phyloP scores from a whole-genome alignment of 768 basidiomycete species.

The Naematelia aurantialba region DNA sequence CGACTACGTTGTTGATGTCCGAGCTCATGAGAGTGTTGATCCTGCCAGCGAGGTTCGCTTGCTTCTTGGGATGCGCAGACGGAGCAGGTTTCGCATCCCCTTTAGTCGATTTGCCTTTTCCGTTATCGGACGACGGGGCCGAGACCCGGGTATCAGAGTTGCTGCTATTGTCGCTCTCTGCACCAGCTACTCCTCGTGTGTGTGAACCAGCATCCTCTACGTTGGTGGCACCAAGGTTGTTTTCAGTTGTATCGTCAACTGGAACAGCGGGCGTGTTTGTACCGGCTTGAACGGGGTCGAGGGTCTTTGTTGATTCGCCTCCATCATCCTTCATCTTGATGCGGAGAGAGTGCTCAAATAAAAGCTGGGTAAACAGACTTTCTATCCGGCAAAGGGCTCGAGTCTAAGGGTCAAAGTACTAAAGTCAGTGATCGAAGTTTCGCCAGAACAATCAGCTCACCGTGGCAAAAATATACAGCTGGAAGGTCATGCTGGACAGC shows the following conservation, averaged over 20 bases:
- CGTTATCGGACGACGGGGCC: neutral
- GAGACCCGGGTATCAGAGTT: neutral
- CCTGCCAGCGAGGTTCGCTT: constrained; percentile 59
- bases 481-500: constrained; percentile 52
- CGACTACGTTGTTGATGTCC: constrained; percentile 56
- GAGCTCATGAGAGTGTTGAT: constrained; percentile 73
- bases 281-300: constrained; percentile 24
- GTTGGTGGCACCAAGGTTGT: neutral
- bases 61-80: constrained; percentile 8
- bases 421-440: too few relatives aligned
- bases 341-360: constrained; percentile 81
- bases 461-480: constrained; percentile 55
- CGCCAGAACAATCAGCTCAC: neutral
- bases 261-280: neutral
- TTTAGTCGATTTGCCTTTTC: neutral
- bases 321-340: constrained; percentile 59
- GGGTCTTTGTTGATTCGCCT: constrained; percentile 10
- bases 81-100: neutral
- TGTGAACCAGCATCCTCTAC: constrained; percentile 8
- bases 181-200: neutral
- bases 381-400: constrained; percentile 57
- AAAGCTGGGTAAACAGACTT: constrained; percentile 60
- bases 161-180: neutral
- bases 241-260: neutral
- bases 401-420: constrained; percentile 47